Evolutionary conservation across 2,329 filamentous ascomycete species (phyloP).

Genomic region (Fusarium sp.): DNA sequence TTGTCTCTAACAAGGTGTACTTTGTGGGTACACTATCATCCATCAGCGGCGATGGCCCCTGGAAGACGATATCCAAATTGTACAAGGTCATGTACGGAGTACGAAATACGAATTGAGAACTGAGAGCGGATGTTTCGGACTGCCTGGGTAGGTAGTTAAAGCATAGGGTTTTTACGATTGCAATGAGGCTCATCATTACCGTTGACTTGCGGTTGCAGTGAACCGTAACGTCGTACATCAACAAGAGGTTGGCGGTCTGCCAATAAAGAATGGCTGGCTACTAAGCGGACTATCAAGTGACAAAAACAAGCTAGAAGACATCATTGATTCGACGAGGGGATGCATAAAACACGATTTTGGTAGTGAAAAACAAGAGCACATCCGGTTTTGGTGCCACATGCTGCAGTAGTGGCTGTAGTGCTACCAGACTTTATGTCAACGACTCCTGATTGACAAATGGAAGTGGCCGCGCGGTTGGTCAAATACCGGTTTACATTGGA

Average conservation of each 20-base stretch:
- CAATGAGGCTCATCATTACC: constrained; percentile 13
- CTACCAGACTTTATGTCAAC: constrained; percentile 27
- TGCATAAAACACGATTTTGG: constrained; percentile 22
- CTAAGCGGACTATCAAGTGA: neutral
- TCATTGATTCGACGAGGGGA: constrained; percentile 20
- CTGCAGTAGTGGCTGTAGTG: constrained; percentile 32
- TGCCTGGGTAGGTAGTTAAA: constrained; percentile 11
- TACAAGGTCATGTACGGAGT: neutral
- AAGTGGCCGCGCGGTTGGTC: constrained; percentile 19
- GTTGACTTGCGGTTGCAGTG: neutral
- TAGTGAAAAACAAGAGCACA: constrained; percentile 17
- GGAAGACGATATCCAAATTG: constrained; percentile 21
- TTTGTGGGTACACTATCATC: constrained; percentile 16
- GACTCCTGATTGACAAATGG: constrained; percentile 9
- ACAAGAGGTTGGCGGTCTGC: constrained; percentile 2
- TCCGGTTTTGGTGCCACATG: constrained; percentile 25
- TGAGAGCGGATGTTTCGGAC: constrained; percentile 32
- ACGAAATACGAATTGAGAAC: too few species aligned
- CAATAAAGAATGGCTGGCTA: constrained; percentile 1
- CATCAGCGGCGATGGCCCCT: constrained; percentile 21
- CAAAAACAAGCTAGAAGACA: constrained; percentile 12
- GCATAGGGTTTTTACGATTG: constrained; percentile 1
- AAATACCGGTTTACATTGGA: neutral
- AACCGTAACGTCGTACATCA: constrained; percentile 17
- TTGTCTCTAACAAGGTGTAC: constrained; percentile 48